Evolutionary conservation across 306 rosid genomes (phyloP), one percentile per base, ranked within the genome.

Genomic region (Vicia faba): DNA sequence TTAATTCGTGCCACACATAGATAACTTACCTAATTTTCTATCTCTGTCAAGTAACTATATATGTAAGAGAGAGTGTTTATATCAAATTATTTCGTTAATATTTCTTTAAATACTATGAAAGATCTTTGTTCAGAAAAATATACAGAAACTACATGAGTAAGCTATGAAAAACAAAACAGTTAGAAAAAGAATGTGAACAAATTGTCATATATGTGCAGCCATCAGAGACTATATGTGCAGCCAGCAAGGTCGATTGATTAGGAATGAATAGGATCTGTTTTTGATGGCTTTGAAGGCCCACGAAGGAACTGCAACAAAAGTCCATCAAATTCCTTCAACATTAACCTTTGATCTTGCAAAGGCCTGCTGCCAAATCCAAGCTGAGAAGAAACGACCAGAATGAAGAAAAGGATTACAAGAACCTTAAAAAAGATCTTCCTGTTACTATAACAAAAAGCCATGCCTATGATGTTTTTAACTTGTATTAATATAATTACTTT

Each of bases 351-450:
- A 79, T 45, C 75, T 18, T 43, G 68, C 66, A 88, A 57, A 0
- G 78, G 69, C 70, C 89, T 88, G 57, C 64, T 67, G 11, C 51
- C 53, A 51, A 54, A 82, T 58, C 73, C 96, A 14, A 65, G 7
- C 49, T 78, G 59, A 57, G 80, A 33, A 35, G 48, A 78, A 53
- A 57, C 71, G 12, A 78, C 68, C 44, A 82, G 2, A 33, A 78
- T 23, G 11, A 33, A 36, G 29, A 80, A 62, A 19, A 70, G 13
- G 2, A 82, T 65, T 15, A 82, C 31, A 26, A 80, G 2, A 56
- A 65, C 19, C 0, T 15, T 57, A 15, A 88, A 69, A 14, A 85
- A 11, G 25, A 64, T 41, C 63, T 61, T 79, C 53, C 26, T 73
- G 20, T 5, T 46, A 23, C 26, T 48, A 48, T 16, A 19, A 44